Base-by-base conservation (phyloP, 2,329 filamentous ascomycete species). In the Dactylellina parvicollis region DNA sequence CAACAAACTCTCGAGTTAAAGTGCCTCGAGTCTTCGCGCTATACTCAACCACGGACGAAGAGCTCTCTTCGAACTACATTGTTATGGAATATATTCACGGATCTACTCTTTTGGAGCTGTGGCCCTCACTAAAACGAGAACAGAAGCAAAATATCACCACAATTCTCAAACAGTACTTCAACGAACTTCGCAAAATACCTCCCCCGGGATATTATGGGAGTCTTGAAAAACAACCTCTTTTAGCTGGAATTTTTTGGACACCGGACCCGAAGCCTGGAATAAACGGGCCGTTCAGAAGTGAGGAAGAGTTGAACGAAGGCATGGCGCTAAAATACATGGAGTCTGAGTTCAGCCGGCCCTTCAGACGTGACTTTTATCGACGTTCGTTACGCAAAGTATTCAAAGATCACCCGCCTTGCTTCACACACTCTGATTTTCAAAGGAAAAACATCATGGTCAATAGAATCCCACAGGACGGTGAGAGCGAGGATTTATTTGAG, bases 81-180 rank as follows among this genome's bases (percentile, higher is more conserved):
- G 34, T 55, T 10, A 55, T 55, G 50, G 50, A 55, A n/a, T 38
- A 40, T 12, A 4, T 55, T 16, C n/a, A 55, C 7, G 34, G 50
- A 3, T 8, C 2, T 22, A 40, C 10, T n/a, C 34, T 55, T 26
- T 2, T 40, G 12, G 16, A 2, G 10, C 2, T 40, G 8, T 56
- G 52, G 52, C 30, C 52, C 1, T 40, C 20, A 3, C 22, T 56
- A 9, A 5, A 2, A 10, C 10, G 42, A 56, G 12, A 10, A 26
- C 20, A 56, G 18, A 42, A 56, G 42, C 24, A 56, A 18, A n/a
- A 20, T 24, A 42, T 55, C 14, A n/a, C 18, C 9, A 26, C 22
- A 7, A 55, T n/a, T 22, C 50, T 55, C n/a, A 55, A 40, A 12
- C 10, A 12, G 40, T 55, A 55, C 16, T 38, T 55, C 26, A 14